A percentile compares a stretch with the other conserved stretches of the same genome.
These are phyloP conservation scores for Achaetomiella virescens DNA, from an alignment of 495 filamentous ascomycete genomes.

Conservation along the genomic window DNA sequence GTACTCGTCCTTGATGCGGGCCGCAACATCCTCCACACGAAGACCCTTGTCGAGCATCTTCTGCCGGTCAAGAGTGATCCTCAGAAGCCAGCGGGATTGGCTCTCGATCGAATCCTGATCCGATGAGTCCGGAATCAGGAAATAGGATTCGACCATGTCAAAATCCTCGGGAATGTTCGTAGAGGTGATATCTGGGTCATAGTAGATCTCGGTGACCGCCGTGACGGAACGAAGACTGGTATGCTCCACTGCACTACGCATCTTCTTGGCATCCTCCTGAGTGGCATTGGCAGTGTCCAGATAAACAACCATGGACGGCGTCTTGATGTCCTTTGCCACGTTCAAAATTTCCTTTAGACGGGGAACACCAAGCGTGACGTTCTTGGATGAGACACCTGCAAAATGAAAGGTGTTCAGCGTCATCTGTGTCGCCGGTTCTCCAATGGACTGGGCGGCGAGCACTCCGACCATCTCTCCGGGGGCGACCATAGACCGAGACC, in stretches of 20 bases:
- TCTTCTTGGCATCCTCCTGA: conserved; percentile 73
- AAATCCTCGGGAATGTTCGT: conserved; percentile 81
- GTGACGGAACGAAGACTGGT: conserved; percentile 92
- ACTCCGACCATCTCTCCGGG: conserved; percentile 99
- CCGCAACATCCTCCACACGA: conserved; percentile 86
- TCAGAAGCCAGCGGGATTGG: conserved; percentile 92
- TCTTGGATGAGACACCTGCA: conserved; percentile 98
- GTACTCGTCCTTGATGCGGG: conserved; percentile 79
- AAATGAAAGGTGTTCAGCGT: conserved; percentile 99
- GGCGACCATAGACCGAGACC: conserved; percentile 69
- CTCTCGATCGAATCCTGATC: conserved; percentile 69
- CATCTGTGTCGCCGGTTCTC: conserved; percentile 99
- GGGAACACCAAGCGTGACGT: conserved; percentile 96
- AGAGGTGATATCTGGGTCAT: conserved; percentile 81
- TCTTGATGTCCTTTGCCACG: conserved; percentile 96
- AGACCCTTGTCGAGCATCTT: conserved; percentile 93
- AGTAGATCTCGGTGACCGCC: conserved; percentile 89
- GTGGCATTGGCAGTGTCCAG: conserved; percentile 54
- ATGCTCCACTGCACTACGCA: conserved; percentile 87
- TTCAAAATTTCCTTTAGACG: conserved; percentile 99
- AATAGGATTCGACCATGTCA: conserved; percentile 96
- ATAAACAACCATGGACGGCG: conserved; percentile 94
- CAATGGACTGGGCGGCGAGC: conserved; percentile 94
- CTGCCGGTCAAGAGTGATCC: conserved; percentile 86
- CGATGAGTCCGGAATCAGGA: conserved; percentile 73